These are phyloP conservation scores for Claviceps maximensis DNA, from an alignment of 2,329 filamentous ascomycete genomes.

Conservation along the genomic window DNA sequence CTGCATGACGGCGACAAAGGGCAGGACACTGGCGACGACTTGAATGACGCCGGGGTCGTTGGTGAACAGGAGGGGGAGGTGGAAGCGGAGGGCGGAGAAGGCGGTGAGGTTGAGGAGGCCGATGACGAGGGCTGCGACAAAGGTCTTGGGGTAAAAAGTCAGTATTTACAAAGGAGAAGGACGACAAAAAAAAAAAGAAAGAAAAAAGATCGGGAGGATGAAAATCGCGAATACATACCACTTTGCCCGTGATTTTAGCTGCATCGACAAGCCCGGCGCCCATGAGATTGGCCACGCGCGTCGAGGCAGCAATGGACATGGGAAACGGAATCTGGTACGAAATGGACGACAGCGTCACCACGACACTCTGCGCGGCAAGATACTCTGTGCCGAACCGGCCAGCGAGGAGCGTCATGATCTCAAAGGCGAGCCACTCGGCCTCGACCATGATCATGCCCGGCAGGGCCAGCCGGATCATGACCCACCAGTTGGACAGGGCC, in stretches of 20 bases:
- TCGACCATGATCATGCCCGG: slow-evolving; percentile 90
- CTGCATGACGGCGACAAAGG: slow-evolving; percentile 78
- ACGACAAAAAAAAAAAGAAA: too few species aligned
- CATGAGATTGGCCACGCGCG: slow-evolving; percentile 82
- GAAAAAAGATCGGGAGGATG: too few species aligned
- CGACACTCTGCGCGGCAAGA: slow-evolving; percentile 77
- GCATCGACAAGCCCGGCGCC: slow-evolving; percentile 72
- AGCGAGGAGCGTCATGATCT: slow-evolving; percentile 73
- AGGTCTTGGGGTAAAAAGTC: slow-evolving; percentile 23
- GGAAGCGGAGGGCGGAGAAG: slow-evolving; percentile 53
- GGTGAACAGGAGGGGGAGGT: slow-evolving; percentile 71
- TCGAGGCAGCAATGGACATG: slow-evolving; percentile 75
- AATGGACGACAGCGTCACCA: slow-evolving; percentile 64
- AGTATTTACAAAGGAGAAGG: neutral
- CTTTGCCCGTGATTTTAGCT: slow-evolving; percentile 67
- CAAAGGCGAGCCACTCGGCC: slow-evolving; percentile 87
- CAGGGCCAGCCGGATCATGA: slow-evolving; percentile 74
- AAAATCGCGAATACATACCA: slow-evolving; percentile 43
- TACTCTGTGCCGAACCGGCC: slow-evolving; percentile 67
- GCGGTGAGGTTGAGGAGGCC: slow-evolving; percentile 67
- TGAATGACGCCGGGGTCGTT: slow-evolving; percentile 54
- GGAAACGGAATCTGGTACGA: slow-evolving; percentile 91
- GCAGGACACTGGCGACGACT: slow-evolving; percentile 57
- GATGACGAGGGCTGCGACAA: slow-evolving; percentile 54
- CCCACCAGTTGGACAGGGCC: slow-evolving; percentile 62